These are phyloP conservation scores for Barnettozyma wickerhamii DNA, from an alignment of 805 yeast species.

Conservation along the genomic window DNA sequence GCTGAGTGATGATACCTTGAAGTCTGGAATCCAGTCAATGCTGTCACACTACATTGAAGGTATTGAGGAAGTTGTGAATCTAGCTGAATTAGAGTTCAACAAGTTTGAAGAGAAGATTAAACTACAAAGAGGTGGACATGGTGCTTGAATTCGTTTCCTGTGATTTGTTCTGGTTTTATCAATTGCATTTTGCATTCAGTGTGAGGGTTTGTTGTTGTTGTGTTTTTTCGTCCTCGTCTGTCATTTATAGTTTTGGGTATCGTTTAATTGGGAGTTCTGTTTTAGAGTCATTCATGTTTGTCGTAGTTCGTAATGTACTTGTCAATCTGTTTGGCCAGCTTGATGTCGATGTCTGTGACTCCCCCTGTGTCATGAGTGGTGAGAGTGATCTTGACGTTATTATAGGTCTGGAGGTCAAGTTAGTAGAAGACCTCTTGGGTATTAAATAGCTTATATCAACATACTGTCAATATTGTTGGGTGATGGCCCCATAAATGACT, in stretches of 20 bases:
- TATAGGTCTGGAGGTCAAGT: slow-evolving; percentile 38
- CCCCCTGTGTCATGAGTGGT: slow-evolving; percentile 63
- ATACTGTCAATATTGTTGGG: slow-evolving; percentile 54
- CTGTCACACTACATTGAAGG: slow-evolving; percentile 95
- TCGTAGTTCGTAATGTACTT: slow-evolving; percentile 24
- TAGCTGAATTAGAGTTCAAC: slow-evolving; percentile 27
- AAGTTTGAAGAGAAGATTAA: slow-evolving; percentile 26
- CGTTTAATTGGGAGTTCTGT: no score
- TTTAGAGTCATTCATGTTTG: not conserved
- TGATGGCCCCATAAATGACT: slow-evolving; percentile 64
- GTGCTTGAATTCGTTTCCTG: not conserved
- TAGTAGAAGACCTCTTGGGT: not conserved
- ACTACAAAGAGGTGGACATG: slow-evolving; percentile 12
- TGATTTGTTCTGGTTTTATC: not conserved
- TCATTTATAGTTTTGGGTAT: not conserved
- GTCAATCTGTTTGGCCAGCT: slow-evolving; percentile 48
- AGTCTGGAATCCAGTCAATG: slow-evolving; percentile 97
- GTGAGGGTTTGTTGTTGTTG: no score
- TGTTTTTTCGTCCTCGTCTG: slow-evolving; percentile 1
- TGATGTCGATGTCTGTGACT: slow-evolving; percentile 52
- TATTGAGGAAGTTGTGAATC: slow-evolving; percentile 65
- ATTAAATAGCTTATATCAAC: not conserved
- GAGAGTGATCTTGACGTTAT: slow-evolving; percentile 46
- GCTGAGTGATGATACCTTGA: slow-evolving; percentile 84
- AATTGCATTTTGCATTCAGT: not conserved